Evolutionary conservation across 2,329 filamentous ascomycete genomes (phyloP).

Genomic region (Penicillium sp.): DNA sequence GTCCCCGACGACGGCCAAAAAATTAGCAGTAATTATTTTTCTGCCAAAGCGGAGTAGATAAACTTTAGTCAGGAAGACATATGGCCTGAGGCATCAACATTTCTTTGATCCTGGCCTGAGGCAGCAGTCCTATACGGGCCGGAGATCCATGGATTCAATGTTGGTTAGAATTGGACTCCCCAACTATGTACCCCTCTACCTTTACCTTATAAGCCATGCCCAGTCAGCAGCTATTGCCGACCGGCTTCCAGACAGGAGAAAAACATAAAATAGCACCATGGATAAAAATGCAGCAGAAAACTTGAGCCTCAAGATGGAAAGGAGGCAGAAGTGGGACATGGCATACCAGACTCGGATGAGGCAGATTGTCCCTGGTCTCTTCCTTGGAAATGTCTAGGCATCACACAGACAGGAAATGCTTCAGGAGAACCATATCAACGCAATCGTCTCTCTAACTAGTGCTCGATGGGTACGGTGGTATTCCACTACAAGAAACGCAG

Average conservation of each 20-base stretch:
- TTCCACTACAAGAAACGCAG: constrained; percentile 18
- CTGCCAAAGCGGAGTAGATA: constrained; percentile 29
- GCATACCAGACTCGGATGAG: constrained; percentile 17
- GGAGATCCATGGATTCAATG: too few relatives aligned
- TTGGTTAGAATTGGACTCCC: too few relatives aligned
- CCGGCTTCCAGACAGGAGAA: too few relatives aligned
- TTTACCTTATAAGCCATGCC: too few relatives aligned
- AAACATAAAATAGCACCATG: too few relatives aligned
- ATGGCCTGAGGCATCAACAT: constrained; percentile 4
- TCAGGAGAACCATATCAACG: constrained; percentile 20
- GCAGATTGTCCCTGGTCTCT: constrained; percentile 27
- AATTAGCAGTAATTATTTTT: constrained; percentile 29
- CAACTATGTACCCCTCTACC: too few relatives aligned
- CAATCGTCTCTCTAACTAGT: constrained; percentile 24
- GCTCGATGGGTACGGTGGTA: constrained; percentile 24
- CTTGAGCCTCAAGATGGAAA: background rate
- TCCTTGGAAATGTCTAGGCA: constrained; percentile 13
- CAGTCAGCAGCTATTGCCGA: too few relatives aligned
- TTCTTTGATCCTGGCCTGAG: constrained; percentile 9
- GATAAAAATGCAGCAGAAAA: too few relatives aligned
- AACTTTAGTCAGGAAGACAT: constrained; percentile 16
- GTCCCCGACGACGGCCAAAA: constrained; percentile 25
- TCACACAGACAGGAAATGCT: constrained; percentile 9
- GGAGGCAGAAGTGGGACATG: constrained; percentile 21
- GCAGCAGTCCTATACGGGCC: constrained; percentile 2